Base-by-base conservation (phyloP, 257 asterid genomes). In the Echium plantagineum region DNA sequence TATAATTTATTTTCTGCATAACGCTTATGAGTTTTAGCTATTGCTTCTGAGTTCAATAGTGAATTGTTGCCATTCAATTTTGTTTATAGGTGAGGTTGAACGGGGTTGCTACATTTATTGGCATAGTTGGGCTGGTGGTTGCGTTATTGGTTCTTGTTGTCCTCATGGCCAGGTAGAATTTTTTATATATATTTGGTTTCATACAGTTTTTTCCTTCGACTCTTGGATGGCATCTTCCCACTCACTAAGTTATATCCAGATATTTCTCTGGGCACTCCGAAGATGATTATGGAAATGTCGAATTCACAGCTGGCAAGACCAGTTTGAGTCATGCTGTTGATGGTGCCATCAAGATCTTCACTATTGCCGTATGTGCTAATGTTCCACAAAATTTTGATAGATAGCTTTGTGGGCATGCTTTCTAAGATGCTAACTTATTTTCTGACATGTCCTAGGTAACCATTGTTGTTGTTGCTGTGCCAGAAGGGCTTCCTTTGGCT, bases 401-500 rank as follows among this genome's bases (percentile, higher is more conserved):
- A 9, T 30, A 55, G 12, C 31, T 55, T 12, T 21, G 30, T 21
- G 13, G 15, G 26, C 59, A 20, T 21, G 26, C 16, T 55, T 18
- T 58, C 22, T 57, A 60, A 35, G 46, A 35, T 66, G 53, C 16
- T 28, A 12, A 58, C 31, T 51, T 47, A 56, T 52, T 38, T 31
- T 52, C 24, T 19, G 30, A 55, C 24, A 46, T 60, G 21, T 31
- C 75, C 68, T 64, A 91, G 98, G 98, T 91, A 63, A 85, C 96
- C 55, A 88, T 88, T 73, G 96, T 91, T 26, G 95, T 91, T 56
- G 98, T 88, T 70, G 98, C 98, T 38, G 96, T 88, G 66, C 98
- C 98, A 18, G 95, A 91, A 77, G 98, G 96, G 57, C 96, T 91
- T 75, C 95, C 96, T 55, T 76, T 91, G 80, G 98, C 95, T 71